Conservation (phyloP, 176 grass and related monocot genomes). For the Lolium rigidum region DNA sequence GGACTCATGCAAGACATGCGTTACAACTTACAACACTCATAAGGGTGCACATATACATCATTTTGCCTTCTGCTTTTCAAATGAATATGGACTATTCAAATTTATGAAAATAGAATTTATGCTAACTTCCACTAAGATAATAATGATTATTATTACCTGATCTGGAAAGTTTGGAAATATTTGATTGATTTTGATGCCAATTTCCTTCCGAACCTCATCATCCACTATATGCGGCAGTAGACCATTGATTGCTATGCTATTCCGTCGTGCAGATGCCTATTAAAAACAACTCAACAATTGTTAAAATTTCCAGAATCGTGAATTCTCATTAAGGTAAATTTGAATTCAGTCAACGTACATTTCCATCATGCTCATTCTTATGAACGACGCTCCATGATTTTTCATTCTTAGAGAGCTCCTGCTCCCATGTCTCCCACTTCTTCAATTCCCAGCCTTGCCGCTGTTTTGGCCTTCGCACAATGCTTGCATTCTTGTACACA, state of each 20-base stretch:
- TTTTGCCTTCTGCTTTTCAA: not conserved
- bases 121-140: not conserved
- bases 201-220: not conserved
- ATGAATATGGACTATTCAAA: not conserved
- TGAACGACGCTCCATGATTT: not conserved
- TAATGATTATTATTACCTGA: not conserved
- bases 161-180: not conserved
- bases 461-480: slow-evolving; percentile 4
- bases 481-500: not conserved
- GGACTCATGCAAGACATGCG: not conserved
- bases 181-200: not conserved
- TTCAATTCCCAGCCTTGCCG: slow-evolving; percentile 11
- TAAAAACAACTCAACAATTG: not conserved
- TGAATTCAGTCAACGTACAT: not conserved
- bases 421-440: not conserved
- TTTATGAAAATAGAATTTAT: not conserved
- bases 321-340: not conserved
- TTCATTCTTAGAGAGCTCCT: not conserved
- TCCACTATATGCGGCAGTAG: not conserved
- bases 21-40: not conserved
- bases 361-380: not conserved
- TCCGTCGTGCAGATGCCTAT: not conserved
- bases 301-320: not conserved
- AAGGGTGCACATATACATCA: not conserved
- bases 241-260: not conserved